These are phyloP conservation scores for Microcos paniculata DNA, from an alignment of 345 rosid genomes.

Conservation along the genomic window DNA sequence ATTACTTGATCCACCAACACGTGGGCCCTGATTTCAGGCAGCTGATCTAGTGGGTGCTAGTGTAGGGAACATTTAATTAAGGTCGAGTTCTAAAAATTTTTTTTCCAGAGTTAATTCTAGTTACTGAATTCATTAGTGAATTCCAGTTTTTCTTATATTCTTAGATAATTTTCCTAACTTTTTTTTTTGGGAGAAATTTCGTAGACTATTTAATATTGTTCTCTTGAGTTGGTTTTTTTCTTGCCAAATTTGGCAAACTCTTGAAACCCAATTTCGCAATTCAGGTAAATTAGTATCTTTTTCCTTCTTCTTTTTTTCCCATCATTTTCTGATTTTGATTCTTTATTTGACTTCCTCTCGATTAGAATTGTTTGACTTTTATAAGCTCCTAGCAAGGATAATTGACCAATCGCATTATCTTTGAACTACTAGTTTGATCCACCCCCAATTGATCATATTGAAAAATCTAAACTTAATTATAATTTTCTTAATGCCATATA, in stretches of 20 bases:
- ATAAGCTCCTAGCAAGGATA: neutral
- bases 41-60: constrained; percentile 44
- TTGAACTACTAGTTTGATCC: neutral
- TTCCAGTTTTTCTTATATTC: constrained; percentile 12
- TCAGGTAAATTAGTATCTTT: constrained; percentile 9
- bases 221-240: neutral
- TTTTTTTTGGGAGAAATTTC: constrained; percentile 8
- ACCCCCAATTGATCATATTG: neutral
- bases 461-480: neutral
- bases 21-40: constrained; percentile 84
- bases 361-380: neutral
- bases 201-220: constrained; percentile 10
- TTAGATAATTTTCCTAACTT: neutral
- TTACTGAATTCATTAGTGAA: constrained; percentile 27
- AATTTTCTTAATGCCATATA: neutral
- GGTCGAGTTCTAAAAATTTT: neutral
- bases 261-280: constrained; percentile 25
- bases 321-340: neutral
- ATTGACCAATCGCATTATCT: neutral
- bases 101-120: constrained; percentile 14
- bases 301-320: neutral
- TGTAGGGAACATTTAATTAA: constrained; percentile 1
- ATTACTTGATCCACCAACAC: constrained; percentile 83
- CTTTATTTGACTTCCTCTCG: neutral
- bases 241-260: constrained; percentile 19